Conservation (phyloP, 768 basidiomycete genomes). For the Lactarius trivialis region DNA sequence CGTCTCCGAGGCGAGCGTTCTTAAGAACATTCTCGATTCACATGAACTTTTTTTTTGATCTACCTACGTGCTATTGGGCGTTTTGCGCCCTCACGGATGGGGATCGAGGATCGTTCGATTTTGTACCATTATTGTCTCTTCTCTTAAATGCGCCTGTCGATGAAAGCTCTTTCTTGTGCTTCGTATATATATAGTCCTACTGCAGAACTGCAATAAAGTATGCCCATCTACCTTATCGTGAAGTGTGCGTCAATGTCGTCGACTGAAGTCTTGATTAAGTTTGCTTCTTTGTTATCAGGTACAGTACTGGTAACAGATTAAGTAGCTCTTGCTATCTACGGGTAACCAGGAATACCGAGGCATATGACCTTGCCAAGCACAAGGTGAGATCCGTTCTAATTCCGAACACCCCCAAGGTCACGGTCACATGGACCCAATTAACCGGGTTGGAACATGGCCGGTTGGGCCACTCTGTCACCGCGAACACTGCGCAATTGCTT, state of each 20-base stretch:
- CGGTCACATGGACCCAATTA: not conserved
- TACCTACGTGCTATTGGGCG: slow-evolving; percentile 1
- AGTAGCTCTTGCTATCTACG: no score
- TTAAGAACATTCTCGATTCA: slow-evolving; percentile 30
- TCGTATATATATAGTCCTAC: slow-evolving; percentile 7
- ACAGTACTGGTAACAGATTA: no score
- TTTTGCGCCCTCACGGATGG: slow-evolving; percentile 9
- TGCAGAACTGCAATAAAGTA: not conserved
- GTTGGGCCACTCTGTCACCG: not conserved
- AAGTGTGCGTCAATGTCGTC: not conserved
- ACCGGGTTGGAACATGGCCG: not conserved
- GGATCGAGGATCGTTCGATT: slow-evolving; percentile 12
- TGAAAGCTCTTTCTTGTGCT: slow-evolving; percentile 3
- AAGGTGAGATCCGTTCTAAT: no score
- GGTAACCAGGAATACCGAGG: no score
- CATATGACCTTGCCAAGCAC: no score
- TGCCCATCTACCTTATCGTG: not conserved
- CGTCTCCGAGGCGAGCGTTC: slow-evolving; percentile 75
- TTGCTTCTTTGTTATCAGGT: no score
- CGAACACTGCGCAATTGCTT: not conserved
- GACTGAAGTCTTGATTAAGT: no score
- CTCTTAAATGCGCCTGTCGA: slow-evolving; percentile 8
- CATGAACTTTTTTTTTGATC: not conserved
- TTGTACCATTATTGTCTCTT: slow-evolving; percentile 14
- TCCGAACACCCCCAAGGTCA: no score